phyloP scores from a whole-genome alignment of 2,329 filamentous ascomycete species.

The Stenocarpella maydis region DNA sequence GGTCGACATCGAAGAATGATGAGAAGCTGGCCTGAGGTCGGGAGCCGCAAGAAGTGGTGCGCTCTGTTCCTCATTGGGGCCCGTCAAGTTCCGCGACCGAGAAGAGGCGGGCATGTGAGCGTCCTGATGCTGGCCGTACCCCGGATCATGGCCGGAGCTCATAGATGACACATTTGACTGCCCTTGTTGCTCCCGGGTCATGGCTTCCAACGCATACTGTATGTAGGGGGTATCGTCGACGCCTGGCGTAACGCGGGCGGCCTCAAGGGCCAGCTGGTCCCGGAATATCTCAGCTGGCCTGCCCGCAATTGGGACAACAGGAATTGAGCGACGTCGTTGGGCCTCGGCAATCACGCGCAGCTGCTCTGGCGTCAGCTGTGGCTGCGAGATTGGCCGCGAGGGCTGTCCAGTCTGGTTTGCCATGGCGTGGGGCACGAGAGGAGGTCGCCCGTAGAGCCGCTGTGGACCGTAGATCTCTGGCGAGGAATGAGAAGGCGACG shows the following conservation, averaged over 20 bases:
- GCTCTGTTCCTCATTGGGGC: slow-evolving; percentile 33
- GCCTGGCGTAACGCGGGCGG: slow-evolving; percentile 72
- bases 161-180: slow-evolving; percentile 60
- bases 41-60: slow-evolving; percentile 31
- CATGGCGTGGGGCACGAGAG: slow-evolving; percentile 38
- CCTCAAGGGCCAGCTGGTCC: slow-evolving; percentile 60
- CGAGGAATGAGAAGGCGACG: slow-evolving; percentile 45
- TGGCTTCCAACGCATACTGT: slow-evolving; percentile 85
- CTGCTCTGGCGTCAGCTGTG: slow-evolving; percentile 37
- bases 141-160: slow-evolving; percentile 52
- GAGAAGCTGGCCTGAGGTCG: slow-evolving; percentile 24
- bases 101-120: slow-evolving; percentile 16
- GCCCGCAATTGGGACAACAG: slow-evolving; percentile 26
- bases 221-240: slow-evolving; percentile 89
- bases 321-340: slow-evolving; percentile 20
- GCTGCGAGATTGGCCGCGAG: slow-evolving; percentile 36
- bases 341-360: slow-evolving; percentile 35
- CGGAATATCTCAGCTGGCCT: slow-evolving; percentile 50
- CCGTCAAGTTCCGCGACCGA: slow-evolving; percentile 3
- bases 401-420: slow-evolving; percentile 38
- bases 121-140: slow-evolving; percentile 45
- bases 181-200: slow-evolving; percentile 76
- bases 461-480: slow-evolving; percentile 56
- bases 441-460: slow-evolving; percentile 48
- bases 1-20: slow-evolving; percentile 35